Evolutionary conservation across 1,284 basidiomycete genomes (phyloP).

Genomic region (Gastroboletus turbinatus): DNA sequence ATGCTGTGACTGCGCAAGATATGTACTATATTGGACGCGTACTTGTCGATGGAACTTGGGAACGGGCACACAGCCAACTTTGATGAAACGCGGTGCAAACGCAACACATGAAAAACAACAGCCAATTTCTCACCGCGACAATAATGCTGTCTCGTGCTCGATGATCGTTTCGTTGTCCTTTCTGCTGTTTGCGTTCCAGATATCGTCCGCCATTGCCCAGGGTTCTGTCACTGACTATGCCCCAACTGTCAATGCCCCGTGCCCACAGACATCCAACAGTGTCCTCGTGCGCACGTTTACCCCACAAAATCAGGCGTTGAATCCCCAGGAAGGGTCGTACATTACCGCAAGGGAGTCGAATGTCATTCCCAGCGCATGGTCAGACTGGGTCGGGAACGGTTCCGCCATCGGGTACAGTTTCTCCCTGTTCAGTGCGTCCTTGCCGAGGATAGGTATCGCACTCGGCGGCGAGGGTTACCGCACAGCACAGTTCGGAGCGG

Average conservation of each 20-base stretch:
- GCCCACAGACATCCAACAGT: constrained; percentile 46
- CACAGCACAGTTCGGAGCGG: constrained; percentile 60
- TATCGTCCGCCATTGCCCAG: constrained; percentile 1
- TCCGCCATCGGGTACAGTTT: constrained; percentile 53
- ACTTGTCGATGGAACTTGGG: background rate
- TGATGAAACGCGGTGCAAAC: constrained; percentile 14
- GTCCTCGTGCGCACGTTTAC: constrained; percentile 53
- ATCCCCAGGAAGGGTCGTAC: constrained; percentile 49
- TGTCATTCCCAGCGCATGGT: constrained; percentile 52
- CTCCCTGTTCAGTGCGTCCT: constrained; percentile 38
- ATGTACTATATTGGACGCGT: background rate
- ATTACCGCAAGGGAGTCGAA: constrained; percentile 42
- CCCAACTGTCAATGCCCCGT: constrained; percentile 46
- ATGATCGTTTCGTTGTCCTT: constrained; percentile 8
- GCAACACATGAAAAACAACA: background rate
- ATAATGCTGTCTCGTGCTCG: constrained; percentile 7
- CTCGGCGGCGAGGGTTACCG: constrained; percentile 61
- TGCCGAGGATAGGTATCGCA: constrained; percentile 56
- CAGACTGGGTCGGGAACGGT: constrained; percentile 56
- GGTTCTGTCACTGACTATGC: constrained; percentile 38
- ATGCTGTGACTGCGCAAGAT: background rate
- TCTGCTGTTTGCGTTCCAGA: background rate
- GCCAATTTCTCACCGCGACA: background rate
- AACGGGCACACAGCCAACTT: constrained; percentile 14
- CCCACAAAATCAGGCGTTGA: constrained; percentile 50